Evolutionary conservation across 164 flowering plant genomes (phyloP), one percentile per base, ranked within the genome.

Genomic region (Sedum album): DNA sequence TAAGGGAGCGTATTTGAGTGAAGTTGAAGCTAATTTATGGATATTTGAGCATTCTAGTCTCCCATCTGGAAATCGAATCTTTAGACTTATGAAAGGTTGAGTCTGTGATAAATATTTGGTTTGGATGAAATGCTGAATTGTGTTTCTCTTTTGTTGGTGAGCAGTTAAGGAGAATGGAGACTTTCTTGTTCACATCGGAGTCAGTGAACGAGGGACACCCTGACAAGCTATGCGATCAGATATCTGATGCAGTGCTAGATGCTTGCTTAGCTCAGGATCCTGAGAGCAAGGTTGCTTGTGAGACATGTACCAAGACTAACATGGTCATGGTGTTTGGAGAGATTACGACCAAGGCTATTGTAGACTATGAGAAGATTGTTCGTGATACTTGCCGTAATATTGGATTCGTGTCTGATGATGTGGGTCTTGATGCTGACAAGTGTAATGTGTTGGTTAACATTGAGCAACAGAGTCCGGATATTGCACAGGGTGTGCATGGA

Each of bases 121-220:
- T 15, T 15, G 35, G 6, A 17, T 11, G 39, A 6, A 23, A 28
- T 38, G 69, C 14, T 30, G 31, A 14, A 1, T 30, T 21, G 28
- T 49, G 28, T 48, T 51, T 57, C 51, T 26, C 26, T 23, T 49
- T 70, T 38, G 39, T 20, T 70, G 42, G 10, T 66, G 1, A 76
- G 77, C 70, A 84, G 86, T 60, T 77, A 73, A 63, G 49, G 41
- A 70, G 30, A 77, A 85, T 86, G 94, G 94, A 88, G 75, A 84
- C 88, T 70, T 86, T 88, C 75, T 84, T 88, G 67, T 88, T 85
- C 74, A 88, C 94, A 49, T 88, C 94, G 0, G 94, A 88, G 70
- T 88, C 94, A 18, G 94, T 88, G 70, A 88, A 88, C 74, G 94
- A 88, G 85, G 94, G 91, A 2, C 94, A 88, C 81, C 94, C 94